Percentiles rank a stretch among this genome's conserved stretches.
Conservation (phyloP, 2,329 filamentous ascomycete genomes). For the Pseudogymnoascus sp. region DNA sequence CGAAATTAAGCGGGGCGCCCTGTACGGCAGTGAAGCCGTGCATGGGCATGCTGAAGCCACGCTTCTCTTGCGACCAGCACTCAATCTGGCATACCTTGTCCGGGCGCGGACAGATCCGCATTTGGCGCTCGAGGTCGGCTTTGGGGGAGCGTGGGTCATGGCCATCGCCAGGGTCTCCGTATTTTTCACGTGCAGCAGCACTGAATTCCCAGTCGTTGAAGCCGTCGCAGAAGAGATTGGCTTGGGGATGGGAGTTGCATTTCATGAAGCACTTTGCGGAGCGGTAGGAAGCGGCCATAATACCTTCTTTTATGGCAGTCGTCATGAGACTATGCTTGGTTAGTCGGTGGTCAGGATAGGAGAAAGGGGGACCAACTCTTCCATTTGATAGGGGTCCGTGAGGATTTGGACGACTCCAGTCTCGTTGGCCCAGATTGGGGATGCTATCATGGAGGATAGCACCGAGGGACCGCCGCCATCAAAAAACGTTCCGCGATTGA, state of each 20-base stretch:
- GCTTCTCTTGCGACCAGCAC: conserved; percentile 6
- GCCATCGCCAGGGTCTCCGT: not conserved
- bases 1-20: not conserved
- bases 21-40: not conserved
- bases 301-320: conserved; percentile 2
- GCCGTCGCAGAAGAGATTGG: not conserved
- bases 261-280: conserved; percentile 5
- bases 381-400: conserved; percentile 5
- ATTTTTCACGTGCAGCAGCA: not conserved
- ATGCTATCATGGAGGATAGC: not conserved
- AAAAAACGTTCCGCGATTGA: conserved; percentile 5
- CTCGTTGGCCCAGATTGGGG: not conserved
- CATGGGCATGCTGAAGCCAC: conserved; percentile 6
- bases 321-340: not conserved
- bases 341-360: not conserved
- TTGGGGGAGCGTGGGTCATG: not conserved
- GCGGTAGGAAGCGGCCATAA: conserved; percentile 1
- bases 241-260: conserved; percentile 4
- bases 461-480: not conserved
- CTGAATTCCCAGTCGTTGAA: conserved; percentile 7
- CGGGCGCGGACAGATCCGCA: not conserved
- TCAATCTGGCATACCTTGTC: conserved; percentile 9
- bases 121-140: not conserved
- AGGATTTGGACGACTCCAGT: not conserved
- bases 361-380: not conserved